A percentile compares a stretch with the other conserved stretches of the same genome.
Conservation (phyloP, 169 alveolate species). For the Eimeria praecox region DNA sequence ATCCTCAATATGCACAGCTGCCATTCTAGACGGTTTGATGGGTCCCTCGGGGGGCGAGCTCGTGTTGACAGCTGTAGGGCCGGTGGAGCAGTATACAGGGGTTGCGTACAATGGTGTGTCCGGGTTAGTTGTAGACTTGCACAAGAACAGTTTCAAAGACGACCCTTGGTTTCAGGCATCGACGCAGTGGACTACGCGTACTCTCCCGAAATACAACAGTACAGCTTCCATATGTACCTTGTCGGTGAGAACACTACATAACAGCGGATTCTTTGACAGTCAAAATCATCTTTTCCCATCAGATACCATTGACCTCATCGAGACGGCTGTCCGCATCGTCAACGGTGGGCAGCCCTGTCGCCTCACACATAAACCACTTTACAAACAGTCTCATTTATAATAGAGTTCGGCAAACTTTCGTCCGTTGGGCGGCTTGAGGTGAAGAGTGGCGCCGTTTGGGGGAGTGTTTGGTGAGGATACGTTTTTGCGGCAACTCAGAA, state of each 20-base stretch:
- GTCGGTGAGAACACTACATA: conserved; percentile 20
- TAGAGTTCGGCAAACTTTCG: conserved; percentile 84
- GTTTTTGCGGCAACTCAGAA: conserved; percentile 6
- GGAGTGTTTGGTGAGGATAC: conserved; percentile 85
- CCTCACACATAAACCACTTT: background rate
- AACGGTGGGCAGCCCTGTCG: conserved; percentile 79
- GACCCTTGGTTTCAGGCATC: conserved; percentile 34
- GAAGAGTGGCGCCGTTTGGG: conserved; percentile 85
- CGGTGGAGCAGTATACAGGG: conserved; percentile 84
- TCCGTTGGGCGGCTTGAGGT: conserved; percentile 87
- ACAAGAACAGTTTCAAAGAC: background rate
- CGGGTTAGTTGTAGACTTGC: background rate
- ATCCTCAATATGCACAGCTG: conserved; percentile 93
- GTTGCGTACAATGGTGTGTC: conserved; percentile 49
- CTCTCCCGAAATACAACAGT: conserved; percentile 58
- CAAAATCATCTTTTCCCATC: background rate
- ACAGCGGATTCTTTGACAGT: background rate
- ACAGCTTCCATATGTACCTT: conserved; percentile 64
- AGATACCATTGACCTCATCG: conserved; percentile 90
- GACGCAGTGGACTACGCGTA: conserved; percentile 71
- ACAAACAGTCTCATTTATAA: background rate
- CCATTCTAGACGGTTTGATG: conserved; percentile 92
- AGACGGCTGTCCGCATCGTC: conserved; percentile 91
- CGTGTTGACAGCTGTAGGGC: conserved; percentile 84
- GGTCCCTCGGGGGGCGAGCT: conserved; percentile 90